A percentile compares a stretch with the other conserved stretches of the same genome.
Conservation (phyloP, 345 rosid species). For the Kernera saxatilis region DNA sequence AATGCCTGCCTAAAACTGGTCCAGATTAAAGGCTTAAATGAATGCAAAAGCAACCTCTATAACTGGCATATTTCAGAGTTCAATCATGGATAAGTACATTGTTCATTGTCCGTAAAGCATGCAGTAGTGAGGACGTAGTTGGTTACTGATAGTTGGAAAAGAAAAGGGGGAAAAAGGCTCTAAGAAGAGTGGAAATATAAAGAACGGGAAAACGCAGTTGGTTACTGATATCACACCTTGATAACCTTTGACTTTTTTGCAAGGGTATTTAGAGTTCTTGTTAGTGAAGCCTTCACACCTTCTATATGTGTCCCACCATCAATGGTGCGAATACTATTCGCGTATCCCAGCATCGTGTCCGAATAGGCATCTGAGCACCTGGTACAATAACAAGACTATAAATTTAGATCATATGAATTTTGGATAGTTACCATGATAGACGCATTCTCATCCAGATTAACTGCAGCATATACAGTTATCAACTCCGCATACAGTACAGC, state of each 20-base stretch:
- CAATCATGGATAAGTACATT: not conserved
- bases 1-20: not conserved
- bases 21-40: not conserved
- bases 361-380: constrained; percentile 99
- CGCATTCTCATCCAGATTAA: not conserved
- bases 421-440: not conserved
- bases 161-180: not conserved
- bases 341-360: constrained; percentile 86
- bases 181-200: not conserved
- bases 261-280: constrained; percentile 79
- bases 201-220: not conserved
- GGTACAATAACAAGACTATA: constrained; percentile 7
- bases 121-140: not conserved
- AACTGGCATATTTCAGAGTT: not conserved
- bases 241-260: constrained; percentile 82
- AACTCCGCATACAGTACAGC: not conserved
- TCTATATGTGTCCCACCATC: constrained; percentile 99
- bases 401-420: not conserved
- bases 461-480: not conserved
- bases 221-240: constrained; percentile 47
- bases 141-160: too few relatives aligned
- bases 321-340: constrained; percentile 85
- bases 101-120: not conserved
- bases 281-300: constrained; percentile 83
- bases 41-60: constrained; percentile 5